Conservation (phyloP, 176 grass and related monocot genomes). For the Lolium multiflorum region DNA sequence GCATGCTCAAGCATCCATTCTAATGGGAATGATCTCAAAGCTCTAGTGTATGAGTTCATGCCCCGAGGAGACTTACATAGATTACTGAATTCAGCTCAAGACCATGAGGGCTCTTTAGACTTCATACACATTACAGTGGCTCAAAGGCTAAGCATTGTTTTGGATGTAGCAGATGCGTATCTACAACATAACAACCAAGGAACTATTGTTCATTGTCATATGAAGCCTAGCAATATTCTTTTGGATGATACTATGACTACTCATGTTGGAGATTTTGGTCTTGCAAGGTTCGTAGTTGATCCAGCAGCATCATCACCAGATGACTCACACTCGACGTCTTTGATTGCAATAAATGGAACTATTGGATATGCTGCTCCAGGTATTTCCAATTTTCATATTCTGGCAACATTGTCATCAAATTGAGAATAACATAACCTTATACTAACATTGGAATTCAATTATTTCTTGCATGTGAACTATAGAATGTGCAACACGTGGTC, state of each 20-base stretch:
- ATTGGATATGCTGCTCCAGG: conserved; percentile 49
- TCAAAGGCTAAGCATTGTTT: conserved; percentile 33
- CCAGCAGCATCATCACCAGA: neutral
- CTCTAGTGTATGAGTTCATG: conserved; percentile 42
- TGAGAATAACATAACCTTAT: neutral
- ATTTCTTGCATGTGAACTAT: neutral
- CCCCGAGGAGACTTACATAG: conserved; percentile 23
- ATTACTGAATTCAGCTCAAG: neutral
- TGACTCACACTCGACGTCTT: neutral
- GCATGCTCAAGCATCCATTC: conserved; percentile 21
- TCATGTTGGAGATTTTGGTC: conserved; percentile 43
- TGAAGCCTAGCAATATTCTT: conserved; percentile 46
- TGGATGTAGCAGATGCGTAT: conserved; percentile 44
- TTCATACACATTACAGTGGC: neutral
- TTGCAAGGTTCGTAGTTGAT: conserved; percentile 10
- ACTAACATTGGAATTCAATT: neutral
- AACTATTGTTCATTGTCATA: conserved; percentile 38
- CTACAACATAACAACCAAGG: conserved; percentile 19
- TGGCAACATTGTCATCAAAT: no score
- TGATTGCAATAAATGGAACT: neutral
- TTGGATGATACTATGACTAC: neutral
- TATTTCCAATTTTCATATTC: neutral
- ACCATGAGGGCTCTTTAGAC: neutral
- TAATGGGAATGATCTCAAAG: conserved; percentile 33
- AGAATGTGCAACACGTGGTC: conserved; percentile 9